Conservation (phyloP, 106 monocot genomes). For the Dendrobium nobile region DNA sequence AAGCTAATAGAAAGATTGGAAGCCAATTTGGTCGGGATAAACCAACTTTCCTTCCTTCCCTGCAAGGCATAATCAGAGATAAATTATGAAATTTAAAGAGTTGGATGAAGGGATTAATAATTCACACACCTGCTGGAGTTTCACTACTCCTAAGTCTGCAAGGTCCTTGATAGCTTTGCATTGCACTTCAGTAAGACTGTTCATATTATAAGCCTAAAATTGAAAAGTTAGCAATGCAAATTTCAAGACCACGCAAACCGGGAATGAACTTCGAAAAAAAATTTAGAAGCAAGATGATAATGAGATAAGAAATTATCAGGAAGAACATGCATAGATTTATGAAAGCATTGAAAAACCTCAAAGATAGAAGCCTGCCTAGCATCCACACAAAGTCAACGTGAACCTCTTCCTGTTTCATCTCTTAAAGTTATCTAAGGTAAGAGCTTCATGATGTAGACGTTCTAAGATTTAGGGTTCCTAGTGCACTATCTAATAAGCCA, state of each 20-base stretch:
- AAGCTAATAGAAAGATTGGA: slow-evolving; percentile 91
- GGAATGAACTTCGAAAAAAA: background rate
- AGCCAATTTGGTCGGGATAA: slow-evolving; percentile 90
- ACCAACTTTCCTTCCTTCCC: slow-evolving; percentile 98
- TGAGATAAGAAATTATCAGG: background rate
- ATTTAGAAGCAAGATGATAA: background rate
- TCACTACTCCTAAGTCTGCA: slow-evolving; percentile 80
- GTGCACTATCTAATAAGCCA: no score
- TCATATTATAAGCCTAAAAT: slow-evolving; percentile 81
- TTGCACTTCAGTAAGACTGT: slow-evolving; percentile 81
- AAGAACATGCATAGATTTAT: no score
- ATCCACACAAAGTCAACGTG: no score
- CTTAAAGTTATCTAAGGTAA: no score
- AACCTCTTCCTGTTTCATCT: no score
- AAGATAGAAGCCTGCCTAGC: no score
- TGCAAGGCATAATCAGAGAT: slow-evolving; percentile 23
- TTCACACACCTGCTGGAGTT: slow-evolving; percentile 72
- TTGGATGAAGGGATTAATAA: background rate
- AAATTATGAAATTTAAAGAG: background rate
- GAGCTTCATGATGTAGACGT: no score
- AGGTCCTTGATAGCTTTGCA: slow-evolving; percentile 76
- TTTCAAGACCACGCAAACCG: background rate
- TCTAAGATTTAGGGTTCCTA: no score
- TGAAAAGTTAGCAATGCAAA: background rate
- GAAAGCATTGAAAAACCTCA: no score